Base-by-base conservation (phyloP, 352 stramenopile species). In the Phytophthora ramorum region DNA sequence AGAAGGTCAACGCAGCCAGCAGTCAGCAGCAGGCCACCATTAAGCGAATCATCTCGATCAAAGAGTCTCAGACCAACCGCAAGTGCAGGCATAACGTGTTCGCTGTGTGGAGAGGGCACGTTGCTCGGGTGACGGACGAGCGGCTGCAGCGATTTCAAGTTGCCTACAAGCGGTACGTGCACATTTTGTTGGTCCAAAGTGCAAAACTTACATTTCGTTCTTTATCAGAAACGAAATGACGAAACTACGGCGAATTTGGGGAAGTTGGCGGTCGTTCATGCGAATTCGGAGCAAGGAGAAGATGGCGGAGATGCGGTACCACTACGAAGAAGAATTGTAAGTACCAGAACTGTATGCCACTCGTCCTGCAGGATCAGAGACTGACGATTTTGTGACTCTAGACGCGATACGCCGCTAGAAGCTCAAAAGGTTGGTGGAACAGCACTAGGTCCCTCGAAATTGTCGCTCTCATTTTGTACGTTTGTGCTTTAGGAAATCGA, bases 21-120 rank as follows among this genome's bases (percentile, higher is more conserved):
- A 45, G 58, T 37, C 74, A 69, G 26, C 76, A 91, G 40, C 71
- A 88, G 8, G 71, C 63, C 7, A 86, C 77, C 28, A 90, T 95
- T 58, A 51, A 78, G 40, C 79, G 78, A 9, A 61, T 92, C 10
- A 88, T 92, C 49, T 73, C 64, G 10, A 93, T 95, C 47, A 89
- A 87, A 47, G 73, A 92, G 32, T 73, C 81, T 4, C 86, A 92
- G 43, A 51, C 75, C 22, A 82, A 77, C 4, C 69, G 65, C 9
- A 81, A 77, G 13, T 75, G 60, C 30, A 80, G 77, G 49, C 67
- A 78, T 8, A 51, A 85, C 28, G 73, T 76, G 7, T 93, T 95
- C 35, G 17, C 52, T 9, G 71, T 89, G 26, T 93, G 84, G 87
- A 79, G 71, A 67, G 77, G 74, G 7, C 81, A 91, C 40, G 75